A percentile compares a stretch with the other conserved stretches of the same genome.
phyloP scores from a whole-genome alignment of 2,329 filamentous ascomycete genomes.

The Elsinoe ampelina region DNA sequence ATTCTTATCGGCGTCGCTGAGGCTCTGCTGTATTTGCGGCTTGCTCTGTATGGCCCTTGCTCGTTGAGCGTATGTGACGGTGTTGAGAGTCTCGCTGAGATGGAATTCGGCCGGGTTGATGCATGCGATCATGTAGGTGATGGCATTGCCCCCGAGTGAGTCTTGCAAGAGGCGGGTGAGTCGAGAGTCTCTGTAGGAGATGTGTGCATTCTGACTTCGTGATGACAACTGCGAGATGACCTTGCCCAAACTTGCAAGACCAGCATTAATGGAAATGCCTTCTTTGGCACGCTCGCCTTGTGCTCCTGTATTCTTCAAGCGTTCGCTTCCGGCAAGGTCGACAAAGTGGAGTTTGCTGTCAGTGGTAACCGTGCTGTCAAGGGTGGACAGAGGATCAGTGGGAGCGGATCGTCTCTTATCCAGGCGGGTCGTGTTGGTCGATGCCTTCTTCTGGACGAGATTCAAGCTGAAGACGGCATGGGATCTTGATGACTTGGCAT shows the following conservation, averaged over 20 bases:
- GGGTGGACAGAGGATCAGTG: slow-evolving; percentile 62
- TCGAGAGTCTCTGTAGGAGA: slow-evolving; percentile 97
- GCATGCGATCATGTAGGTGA: slow-evolving; percentile 99
- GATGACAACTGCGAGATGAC: slow-evolving; percentile 97
- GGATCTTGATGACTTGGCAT: slow-evolving; percentile 93
- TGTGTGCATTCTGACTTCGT: slow-evolving; percentile 74
- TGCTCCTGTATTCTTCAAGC: slow-evolving; percentile 92
- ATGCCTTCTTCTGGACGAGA: slow-evolving; percentile 71
- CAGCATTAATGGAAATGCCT: slow-evolving; percentile 96
- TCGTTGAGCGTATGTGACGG: slow-evolving; percentile 88
- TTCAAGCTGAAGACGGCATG: slow-evolving; percentile 97
- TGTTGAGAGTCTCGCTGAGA: slow-evolving; percentile 93
- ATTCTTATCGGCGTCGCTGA: slow-evolving; percentile 87
- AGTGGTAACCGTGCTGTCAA: slow-evolving; percentile 64
- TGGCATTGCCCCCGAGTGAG: slow-evolving; percentile 90
- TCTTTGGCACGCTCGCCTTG: slow-evolving; percentile 91
- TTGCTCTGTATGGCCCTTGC: slow-evolving; percentile 96
- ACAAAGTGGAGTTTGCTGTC: slow-evolving; percentile 99
- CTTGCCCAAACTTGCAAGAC: slow-evolving; percentile 87
- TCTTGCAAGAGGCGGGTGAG: slow-evolving; percentile 92
- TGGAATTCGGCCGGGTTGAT: slow-evolving; percentile 96
- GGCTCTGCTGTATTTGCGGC: slow-evolving; percentile 82
- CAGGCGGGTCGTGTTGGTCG: slow-evolving; percentile 36
- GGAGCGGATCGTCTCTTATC: slow-evolving; percentile 87
- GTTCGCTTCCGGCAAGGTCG: slow-evolving; percentile 91